Evolutionary conservation across 2,329 filamentous ascomycete genomes (phyloP).

Genomic region (Scolecobasidium constrictum): DNA sequence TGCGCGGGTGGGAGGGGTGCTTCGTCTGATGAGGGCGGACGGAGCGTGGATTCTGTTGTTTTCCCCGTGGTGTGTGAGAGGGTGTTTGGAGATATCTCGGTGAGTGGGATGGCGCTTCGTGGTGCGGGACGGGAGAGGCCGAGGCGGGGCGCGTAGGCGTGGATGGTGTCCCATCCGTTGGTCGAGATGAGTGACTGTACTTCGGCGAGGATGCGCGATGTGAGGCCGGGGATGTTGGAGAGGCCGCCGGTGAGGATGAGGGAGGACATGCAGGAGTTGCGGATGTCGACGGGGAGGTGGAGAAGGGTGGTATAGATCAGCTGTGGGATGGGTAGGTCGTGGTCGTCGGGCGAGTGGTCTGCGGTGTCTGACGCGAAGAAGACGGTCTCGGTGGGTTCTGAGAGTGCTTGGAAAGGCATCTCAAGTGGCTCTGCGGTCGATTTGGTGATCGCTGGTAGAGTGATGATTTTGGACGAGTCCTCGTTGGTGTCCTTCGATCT

Average conservation of each 20-base stretch:
- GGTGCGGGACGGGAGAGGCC: not conserved
- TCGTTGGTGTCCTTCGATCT: constrained; percentile 12
- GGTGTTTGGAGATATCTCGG: constrained; percentile 14
- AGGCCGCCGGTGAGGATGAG: constrained; percentile 80
- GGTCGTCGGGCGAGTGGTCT: constrained; percentile 61
- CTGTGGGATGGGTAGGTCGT: constrained; percentile 68
- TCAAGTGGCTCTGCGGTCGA: constrained; percentile 35
- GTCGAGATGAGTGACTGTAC: constrained; percentile 54
- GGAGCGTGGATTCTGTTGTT: constrained; percentile 12
- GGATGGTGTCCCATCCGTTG: constrained; percentile 68
- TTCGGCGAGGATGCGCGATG: constrained; percentile 65
- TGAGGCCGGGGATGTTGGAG: constrained; percentile 68
- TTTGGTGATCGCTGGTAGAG: constrained; percentile 36
- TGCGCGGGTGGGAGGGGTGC: constrained; percentile 11
- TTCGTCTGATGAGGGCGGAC: not conserved
- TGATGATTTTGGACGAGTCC: constrained; percentile 15
- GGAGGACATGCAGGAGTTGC: constrained; percentile 77
- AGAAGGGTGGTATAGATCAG: constrained; percentile 69
- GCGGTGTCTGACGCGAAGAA: constrained; percentile 53
- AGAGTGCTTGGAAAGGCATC: constrained; percentile 58
- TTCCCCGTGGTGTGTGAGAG: constrained; percentile 12
- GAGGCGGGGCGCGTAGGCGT: constrained; percentile 45
- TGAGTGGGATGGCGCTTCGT: constrained; percentile 30
- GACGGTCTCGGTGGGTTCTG: constrained; percentile 62
- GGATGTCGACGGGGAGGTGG: constrained; percentile 67